Base-by-base conservation (phyloP, 2,329 filamentous ascomycete genomes). In the Pseudogymnoascus sp. region DNA sequence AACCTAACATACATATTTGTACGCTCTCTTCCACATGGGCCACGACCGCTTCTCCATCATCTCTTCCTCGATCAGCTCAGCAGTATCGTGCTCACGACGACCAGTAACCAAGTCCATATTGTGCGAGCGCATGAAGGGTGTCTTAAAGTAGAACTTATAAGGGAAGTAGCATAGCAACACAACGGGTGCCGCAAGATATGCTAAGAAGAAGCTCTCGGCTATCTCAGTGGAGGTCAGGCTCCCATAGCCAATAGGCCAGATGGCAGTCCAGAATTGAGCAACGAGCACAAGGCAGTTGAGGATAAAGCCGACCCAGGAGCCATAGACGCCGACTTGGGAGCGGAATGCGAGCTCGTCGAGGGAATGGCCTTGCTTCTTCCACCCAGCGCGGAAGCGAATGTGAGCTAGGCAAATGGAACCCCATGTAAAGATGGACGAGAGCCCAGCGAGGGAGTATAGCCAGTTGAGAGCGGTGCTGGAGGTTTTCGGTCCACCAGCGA, bases 281-380 rank as follows among this genome's bases (percentile, higher is more conserved):
- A 70, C 72, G 85, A 82, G 42, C 83, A 83, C 17, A 80, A 72
- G 29, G 85, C 79, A 65, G 70, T 83, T 84, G 60, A 90, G 77
- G 60, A 70, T 61, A 9, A 89, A 76, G 19, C 87, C 87, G 13
- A 88, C 40, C 73, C 78, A 89, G 0, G 85, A 88, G 19, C 88
- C 88, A 1, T 72, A 76, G 7, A 88, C 77, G 63, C 88, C 88
- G 56, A 82, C 79, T 59, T 80, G 75, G 17, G 85, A 83, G 40
- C 75, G 75, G 77, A 87, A 90, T 1, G 87, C 83, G 3, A 90
- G 81, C 70, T 87, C 84, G n/a, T 88, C 83, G 3, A 87, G 72
- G 1, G 77, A 79, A 68, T 82, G 84, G 23, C 85, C 85, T 63
- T 87, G 79, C 15, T 74, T 70, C 21, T 72, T 73, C 86, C 86